phyloP scores from a whole-genome alignment of 2,329 filamentous ascomycete genomes.

The Apiospora arundinis region DNA sequence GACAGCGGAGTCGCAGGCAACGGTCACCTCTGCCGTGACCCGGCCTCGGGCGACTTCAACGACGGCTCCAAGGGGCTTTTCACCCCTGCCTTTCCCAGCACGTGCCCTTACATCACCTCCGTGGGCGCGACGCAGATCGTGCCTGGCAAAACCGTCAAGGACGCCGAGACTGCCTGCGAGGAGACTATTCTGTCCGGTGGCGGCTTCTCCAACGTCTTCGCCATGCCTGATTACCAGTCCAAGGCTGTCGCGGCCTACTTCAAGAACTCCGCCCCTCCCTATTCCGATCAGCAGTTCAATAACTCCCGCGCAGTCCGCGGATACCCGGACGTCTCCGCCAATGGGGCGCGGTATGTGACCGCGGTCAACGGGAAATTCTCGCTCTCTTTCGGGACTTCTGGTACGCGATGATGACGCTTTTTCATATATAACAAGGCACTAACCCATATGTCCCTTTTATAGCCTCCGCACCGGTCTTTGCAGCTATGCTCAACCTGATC shows the following conservation, averaged over 20 bases:
- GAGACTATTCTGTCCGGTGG: constrained; percentile 54
- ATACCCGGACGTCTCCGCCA: constrained; percentile 55
- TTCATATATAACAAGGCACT: neutral
- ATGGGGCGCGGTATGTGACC: constrained; percentile 51
- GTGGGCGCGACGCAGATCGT: constrained; percentile 58
- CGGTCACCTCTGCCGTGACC: constrained; percentile 43
- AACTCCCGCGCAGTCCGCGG: constrained; percentile 50
- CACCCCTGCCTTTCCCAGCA: constrained; percentile 53
- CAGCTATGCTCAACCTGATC: constrained; percentile 32
- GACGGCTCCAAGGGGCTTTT: constrained; percentile 45
- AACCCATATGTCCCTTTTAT: constrained; percentile 42
- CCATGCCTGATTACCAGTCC: constrained; percentile 54
- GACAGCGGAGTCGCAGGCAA: constrained; percentile 55
- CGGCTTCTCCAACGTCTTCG: constrained; percentile 57
- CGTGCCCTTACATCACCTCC: constrained; percentile 56
- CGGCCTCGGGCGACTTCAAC: constrained; percentile 37
- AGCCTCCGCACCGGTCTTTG: constrained; percentile 34
- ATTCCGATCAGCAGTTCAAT: constrained; percentile 53
- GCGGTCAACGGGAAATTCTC: constrained; percentile 49
- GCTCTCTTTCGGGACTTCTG: constrained; percentile 56
- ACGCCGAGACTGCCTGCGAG: constrained; percentile 52
- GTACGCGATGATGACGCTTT: constrained; percentile 23
- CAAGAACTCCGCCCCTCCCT: constrained; percentile 46
- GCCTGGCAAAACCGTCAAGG: constrained; percentile 45
- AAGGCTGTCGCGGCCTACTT: constrained; percentile 48